phyloP scores from a whole-genome alignment of 495 filamentous ascomycete species.

The Penicillium mononematosum region DNA sequence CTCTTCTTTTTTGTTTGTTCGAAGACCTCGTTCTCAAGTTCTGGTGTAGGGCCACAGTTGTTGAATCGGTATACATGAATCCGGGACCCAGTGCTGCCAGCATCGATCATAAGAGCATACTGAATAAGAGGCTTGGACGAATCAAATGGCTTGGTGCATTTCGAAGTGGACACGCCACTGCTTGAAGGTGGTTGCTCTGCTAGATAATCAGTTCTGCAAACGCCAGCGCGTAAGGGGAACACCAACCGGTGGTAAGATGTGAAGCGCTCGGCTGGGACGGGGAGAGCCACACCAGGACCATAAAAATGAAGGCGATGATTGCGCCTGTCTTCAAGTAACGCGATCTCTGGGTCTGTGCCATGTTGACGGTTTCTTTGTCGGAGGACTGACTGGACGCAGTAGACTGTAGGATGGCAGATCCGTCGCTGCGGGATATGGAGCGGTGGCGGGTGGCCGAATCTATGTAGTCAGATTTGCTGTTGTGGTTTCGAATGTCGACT shows the following conservation, averaged over 20 bases:
- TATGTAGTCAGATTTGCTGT: constrained; percentile 20
- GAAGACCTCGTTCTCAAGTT: constrained; percentile 88
- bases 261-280: constrained; percentile 48
- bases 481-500: constrained; percentile 36
- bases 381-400: constrained; percentile 17
- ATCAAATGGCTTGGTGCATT: constrained; percentile 78
- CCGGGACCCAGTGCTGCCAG: constrained; percentile 93
- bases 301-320: constrained; percentile 69
- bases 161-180: constrained; percentile 30
- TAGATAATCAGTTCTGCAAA: constrained; percentile 13
- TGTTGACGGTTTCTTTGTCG: constrained; percentile 40
- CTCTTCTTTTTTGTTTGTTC: constrained; percentile 79
- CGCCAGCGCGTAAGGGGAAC: neutral
- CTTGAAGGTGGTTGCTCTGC: constrained; percentile 31
- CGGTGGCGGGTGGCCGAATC: constrained; percentile 33
- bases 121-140: constrained; percentile 89
- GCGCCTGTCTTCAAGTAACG: constrained; percentile 81
- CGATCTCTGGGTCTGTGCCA: constrained; percentile 70
- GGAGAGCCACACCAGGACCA: constrained; percentile 73
- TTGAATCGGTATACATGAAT: constrained; percentile 99
- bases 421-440: constrained; percentile 33
- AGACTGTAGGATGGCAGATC: constrained; percentile 15
- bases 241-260: constrained; percentile 43
- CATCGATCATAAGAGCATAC: constrained; percentile 98
- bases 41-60: constrained; percentile 94